phyloP scores from a whole-genome alignment of 495 filamentous ascomycete genomes.

The Xylaria grammica region DNA sequence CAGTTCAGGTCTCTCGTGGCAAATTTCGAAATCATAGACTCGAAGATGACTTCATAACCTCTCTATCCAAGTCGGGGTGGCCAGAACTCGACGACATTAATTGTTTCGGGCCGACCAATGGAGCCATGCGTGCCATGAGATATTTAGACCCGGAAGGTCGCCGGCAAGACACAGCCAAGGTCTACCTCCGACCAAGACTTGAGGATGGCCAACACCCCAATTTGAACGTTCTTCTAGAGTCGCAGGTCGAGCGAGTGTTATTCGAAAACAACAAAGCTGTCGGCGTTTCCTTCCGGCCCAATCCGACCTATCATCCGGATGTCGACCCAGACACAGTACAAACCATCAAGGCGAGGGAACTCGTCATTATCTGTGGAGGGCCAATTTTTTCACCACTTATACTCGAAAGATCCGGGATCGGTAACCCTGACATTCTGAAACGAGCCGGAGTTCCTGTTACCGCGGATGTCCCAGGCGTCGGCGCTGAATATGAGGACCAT shows the following conservation, averaged over 20 bases:
- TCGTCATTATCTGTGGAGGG: conserved; percentile 58
- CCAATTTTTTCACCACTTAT: conserved; percentile 50
- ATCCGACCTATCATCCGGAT: conserved; percentile 29
- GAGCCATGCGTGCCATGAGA: conserved; percentile 26
- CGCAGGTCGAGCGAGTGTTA: conserved; percentile 50
- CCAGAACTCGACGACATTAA: conserved; percentile 46
- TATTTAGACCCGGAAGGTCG: conserved; percentile 40
- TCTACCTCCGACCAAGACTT: conserved; percentile 46
- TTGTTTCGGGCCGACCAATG: conserved; percentile 38
- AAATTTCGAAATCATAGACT: conserved; percentile 29
- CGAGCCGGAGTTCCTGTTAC: conserved; percentile 21
- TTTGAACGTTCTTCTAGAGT: conserved; percentile 53
- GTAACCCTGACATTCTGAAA: conserved; percentile 34
- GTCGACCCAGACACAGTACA: background rate
- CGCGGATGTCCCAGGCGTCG: conserved; percentile 42
- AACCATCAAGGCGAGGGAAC: conserved; percentile 45
- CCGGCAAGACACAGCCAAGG: conserved; percentile 47
- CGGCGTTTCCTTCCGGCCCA: conserved; percentile 45
- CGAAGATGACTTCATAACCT: conserved; percentile 48
- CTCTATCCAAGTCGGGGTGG: conserved; percentile 44
- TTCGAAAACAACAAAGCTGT: conserved; percentile 49
- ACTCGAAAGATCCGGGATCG: conserved; percentile 60
- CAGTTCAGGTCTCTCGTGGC: conserved; percentile 52
- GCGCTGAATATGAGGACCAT: conserved; percentile 45
- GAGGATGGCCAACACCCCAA: conserved; percentile 44